These are phyloP conservation scores for Aspergillus fructus DNA, from an alignment of 2,329 filamentous ascomycete genomes.

Conservation along the genomic window DNA sequence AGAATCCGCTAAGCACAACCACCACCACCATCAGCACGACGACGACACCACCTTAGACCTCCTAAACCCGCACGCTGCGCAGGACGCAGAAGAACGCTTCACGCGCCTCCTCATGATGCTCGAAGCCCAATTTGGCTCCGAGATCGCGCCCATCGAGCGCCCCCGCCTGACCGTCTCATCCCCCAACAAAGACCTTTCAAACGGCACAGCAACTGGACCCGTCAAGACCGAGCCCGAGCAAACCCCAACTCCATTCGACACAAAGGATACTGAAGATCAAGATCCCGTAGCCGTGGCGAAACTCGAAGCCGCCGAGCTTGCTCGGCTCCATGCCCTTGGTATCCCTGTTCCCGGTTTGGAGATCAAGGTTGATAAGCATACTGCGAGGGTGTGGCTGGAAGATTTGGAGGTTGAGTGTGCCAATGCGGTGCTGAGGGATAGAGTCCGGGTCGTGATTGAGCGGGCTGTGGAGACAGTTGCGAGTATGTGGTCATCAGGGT, in stretches of 20 bases:
- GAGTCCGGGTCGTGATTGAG: slow-evolving; percentile 86
- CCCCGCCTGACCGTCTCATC: slow-evolving; percentile 47
- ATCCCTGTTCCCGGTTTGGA: slow-evolving; percentile 88
- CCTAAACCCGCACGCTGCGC: slow-evolving; percentile 71
- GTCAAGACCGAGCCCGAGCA: slow-evolving; percentile 18
- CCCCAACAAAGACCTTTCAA: slow-evolving; percentile 13
- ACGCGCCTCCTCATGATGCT: slow-evolving; percentile 91
- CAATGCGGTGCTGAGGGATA: slow-evolving; percentile 74
- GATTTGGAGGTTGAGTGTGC: slow-evolving; percentile 83
- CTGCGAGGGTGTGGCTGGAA: slow-evolving; percentile 89
- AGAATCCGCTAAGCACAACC: slow-evolving; percentile 62
- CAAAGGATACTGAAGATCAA: slow-evolving; percentile 26
- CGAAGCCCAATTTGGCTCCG: slow-evolving; percentile 92
- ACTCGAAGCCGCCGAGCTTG: slow-evolving; percentile 66
- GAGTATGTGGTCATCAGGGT: slow-evolving; percentile 55
- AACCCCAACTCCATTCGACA: slow-evolving; percentile 21
- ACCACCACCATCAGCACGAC: slow-evolving; percentile 47
- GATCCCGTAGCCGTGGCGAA: slow-evolving; percentile 52
- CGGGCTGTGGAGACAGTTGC: slow-evolving; percentile 84
- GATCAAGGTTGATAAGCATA: slow-evolving; percentile 83
- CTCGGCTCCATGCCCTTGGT: slow-evolving; percentile 75
- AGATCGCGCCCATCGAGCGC: slow-evolving; percentile 72
- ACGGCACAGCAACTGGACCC: slow-evolving; percentile 8
- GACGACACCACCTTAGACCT: slow-evolving; percentile 44
- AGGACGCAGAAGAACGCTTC: slow-evolving; percentile 73